A percentile compares a stretch with the other conserved stretches of the same genome.
Conservation (phyloP, 2,329 filamentous ascomycete genomes). For the Blumeria hordei region DNA sequence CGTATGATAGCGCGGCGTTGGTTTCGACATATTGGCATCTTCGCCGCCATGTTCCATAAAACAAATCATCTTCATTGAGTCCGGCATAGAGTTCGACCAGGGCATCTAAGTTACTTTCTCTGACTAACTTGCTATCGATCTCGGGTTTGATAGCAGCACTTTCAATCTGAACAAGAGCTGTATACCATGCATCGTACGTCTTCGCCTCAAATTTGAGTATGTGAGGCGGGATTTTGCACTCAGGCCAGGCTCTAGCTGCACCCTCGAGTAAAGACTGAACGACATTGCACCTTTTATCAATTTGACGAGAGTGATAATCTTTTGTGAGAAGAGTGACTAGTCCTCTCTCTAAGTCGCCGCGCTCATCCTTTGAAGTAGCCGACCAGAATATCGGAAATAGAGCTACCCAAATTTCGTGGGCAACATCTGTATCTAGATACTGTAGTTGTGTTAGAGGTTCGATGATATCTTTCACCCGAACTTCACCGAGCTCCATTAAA, state of each 20-base stretch:
- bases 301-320: conserved; percentile 82
- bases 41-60: conserved; percentile 90
- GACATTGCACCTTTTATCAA: conserved; percentile 88
- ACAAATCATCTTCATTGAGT: conserved; percentile 85
- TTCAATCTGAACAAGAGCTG: conserved; percentile 73
- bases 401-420: conserved; percentile 73
- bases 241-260: conserved; percentile 58
- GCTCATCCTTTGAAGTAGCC: conserved; percentile 64
- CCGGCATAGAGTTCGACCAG: conserved; percentile 81
- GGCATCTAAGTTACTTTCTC: conserved; percentile 89
- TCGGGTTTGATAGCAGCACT: conserved; percentile 58
- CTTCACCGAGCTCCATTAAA: conserved; percentile 56
- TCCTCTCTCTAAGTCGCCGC: conserved; percentile 70
- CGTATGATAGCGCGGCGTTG: conserved; percentile 88
- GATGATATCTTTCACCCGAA: conserved; percentile 69
- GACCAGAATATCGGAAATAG: conserved; percentile 92
- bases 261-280: conserved; percentile 81
- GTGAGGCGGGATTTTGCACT: conserved; percentile 83
- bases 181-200: conserved; percentile 94
- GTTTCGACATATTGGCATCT: conserved; percentile 94
- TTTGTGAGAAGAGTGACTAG: conserved; percentile 80
- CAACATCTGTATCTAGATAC: conserved; percentile 59
- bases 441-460: conserved; percentile 83
- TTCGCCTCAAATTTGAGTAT: conserved; percentile 87
- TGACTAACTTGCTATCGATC: conserved; percentile 58